Percentiles rank a stretch among this genome's conserved stretches.
phyloP scores from a whole-genome alignment of 2,329 filamentous ascomycete species.

The Ophiostoma himal-ulmi region DNA sequence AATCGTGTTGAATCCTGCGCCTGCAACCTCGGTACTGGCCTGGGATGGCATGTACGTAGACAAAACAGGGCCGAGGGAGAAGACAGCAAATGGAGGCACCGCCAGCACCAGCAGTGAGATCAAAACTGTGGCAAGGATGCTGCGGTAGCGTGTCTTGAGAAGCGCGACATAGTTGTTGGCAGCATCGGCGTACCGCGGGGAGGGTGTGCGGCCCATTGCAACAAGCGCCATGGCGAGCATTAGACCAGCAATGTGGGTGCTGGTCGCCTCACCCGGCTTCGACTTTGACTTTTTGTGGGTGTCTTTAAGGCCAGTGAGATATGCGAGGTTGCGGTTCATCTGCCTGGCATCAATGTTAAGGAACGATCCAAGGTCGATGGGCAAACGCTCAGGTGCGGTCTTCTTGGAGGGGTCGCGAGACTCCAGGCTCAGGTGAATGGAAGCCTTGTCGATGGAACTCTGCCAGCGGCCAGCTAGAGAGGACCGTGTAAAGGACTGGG shows the following conservation, averaged over 20 bases:
- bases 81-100: not conserved
- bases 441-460: conserved; percentile 38
- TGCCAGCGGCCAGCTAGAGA: conserved; percentile 31
- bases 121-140: not conserved
- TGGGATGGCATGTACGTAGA: not conserved
- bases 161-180: not conserved
- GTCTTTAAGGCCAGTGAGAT: conserved; percentile 39
- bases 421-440: conserved; percentile 46
- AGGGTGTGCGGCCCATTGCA: not conserved
- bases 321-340: conserved; percentile 50
- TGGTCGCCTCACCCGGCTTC: not conserved
- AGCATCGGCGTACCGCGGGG: not conserved
- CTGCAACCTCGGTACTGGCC: not conserved
- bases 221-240: not conserved
- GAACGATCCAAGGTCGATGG: conserved; percentile 46
- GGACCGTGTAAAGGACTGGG: conserved; percentile 36
- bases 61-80: conserved; percentile 1
- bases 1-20: not conserved
- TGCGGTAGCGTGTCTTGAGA: conserved; percentile 1
- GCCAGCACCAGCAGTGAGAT: not conserved
- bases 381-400: conserved; percentile 38
- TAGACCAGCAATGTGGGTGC: not conserved
- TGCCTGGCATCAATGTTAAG: conserved; percentile 47
- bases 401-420: conserved; percentile 35
- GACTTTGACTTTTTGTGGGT: not conserved